Conservation (phyloP, 2,329 filamentous ascomycete species). For the Bipolaris sorokiniana region DNA sequence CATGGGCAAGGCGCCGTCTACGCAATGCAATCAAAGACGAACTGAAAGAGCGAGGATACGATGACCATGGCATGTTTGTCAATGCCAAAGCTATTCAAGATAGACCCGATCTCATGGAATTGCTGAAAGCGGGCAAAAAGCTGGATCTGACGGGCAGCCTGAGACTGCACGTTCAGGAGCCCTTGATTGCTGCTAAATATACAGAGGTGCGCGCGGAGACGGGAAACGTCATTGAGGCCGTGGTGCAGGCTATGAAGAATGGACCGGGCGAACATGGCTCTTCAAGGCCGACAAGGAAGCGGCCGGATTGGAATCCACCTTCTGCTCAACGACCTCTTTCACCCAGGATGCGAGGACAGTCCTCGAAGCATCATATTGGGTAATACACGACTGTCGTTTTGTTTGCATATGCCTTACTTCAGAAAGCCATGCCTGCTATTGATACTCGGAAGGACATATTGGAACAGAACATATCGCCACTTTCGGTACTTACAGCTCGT, state of each 20-base stretch:
- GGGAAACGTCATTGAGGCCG: conserved; percentile 23
- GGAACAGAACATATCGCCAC: background rate
- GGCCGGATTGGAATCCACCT: background rate
- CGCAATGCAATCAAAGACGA: conserved; percentile 40
- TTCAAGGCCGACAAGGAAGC: background rate
- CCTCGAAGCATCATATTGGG: background rate
- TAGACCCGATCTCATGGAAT: conserved; percentile 1
- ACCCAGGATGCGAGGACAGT: background rate
- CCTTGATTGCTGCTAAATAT: conserved; percentile 39
- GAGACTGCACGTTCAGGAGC: conserved; percentile 28
- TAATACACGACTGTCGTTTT: background rate
- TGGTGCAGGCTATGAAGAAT: conserved; percentile 3
- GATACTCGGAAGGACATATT: background rate
- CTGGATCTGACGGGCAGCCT: conserved; percentile 35
- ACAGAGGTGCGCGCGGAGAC: conserved; percentile 32
- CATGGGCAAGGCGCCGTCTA: conserved; percentile 41
- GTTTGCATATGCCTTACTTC: background rate
- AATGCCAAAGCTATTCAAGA: conserved; percentile 8
- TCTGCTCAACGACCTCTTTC: background rate
- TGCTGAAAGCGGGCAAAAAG: conserved; percentile 8
- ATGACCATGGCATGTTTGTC: conserved; percentile 34
- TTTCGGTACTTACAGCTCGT: background rate
- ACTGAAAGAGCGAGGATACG: conserved; percentile 35
- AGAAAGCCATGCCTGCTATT: background rate
- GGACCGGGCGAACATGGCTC: background rate